These are phyloP conservation scores for Capronia americana DNA, from an alignment of 2,329 filamentous ascomycete genomes.

Conservation along the genomic window DNA sequence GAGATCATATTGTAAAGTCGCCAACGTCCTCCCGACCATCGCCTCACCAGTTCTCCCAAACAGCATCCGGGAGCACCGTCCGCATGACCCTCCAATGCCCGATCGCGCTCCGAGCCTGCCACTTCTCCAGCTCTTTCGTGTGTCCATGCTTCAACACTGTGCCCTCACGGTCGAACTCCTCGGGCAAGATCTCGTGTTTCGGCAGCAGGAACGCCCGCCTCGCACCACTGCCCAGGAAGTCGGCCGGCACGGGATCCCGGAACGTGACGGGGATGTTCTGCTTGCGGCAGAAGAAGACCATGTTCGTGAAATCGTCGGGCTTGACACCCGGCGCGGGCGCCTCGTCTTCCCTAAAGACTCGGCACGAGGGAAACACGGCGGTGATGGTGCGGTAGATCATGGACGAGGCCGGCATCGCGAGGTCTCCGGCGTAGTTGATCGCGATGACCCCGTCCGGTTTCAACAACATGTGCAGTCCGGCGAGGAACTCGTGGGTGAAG, in stretches of 20 bases:
- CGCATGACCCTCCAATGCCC: constrained; percentile 95
- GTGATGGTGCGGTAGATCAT: constrained; percentile 83
- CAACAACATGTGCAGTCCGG: constrained; percentile 72
- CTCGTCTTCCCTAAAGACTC: constrained; percentile 82
- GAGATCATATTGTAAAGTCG: background rate
- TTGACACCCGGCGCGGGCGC: constrained; percentile 56
- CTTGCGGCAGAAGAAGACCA: constrained; percentile 93
- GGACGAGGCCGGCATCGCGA: constrained; percentile 75
- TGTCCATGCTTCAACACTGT: constrained; percentile 67
- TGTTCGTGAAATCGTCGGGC: constrained; percentile 81
- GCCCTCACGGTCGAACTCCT: constrained; percentile 53
- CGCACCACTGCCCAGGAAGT: constrained; percentile 75
- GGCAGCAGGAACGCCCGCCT: constrained; percentile 75
- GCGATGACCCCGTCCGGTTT: constrained; percentile 82
- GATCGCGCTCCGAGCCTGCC: constrained; percentile 76
- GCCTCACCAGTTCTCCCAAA: constrained; percentile 87
- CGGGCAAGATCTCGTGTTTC: constrained; percentile 68
- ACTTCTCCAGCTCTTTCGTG: constrained; percentile 70
- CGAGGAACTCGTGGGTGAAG: constrained; percentile 85
- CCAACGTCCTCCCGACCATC: no score
- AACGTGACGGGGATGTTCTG: constrained; percentile 63
- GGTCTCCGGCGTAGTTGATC: constrained; percentile 95
- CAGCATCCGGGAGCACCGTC: constrained; percentile 72
- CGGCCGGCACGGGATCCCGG: constrained; percentile 66
- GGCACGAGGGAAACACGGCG: constrained; percentile 84